A percentile compares a stretch with the other conserved stretches of the same genome.
Conservation (phyloP, 768 basidiomycete species). For the Kwoniella pini region DNA sequence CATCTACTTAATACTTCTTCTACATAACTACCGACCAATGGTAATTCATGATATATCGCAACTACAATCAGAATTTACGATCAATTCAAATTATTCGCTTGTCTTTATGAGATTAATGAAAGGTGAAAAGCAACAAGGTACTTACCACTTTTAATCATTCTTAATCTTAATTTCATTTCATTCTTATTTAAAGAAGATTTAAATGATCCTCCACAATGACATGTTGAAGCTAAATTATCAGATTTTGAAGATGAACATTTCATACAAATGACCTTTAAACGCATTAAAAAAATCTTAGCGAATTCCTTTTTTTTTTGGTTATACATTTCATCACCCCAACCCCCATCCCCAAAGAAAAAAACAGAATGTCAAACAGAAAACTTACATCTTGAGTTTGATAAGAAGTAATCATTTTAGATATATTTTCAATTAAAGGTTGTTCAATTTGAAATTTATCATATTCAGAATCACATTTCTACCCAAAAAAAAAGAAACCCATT, state of each 20-base stretch:
- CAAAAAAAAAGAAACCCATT: slow-evolving; percentile 10
- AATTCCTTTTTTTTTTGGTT: too few species aligned
- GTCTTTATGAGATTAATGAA: too few species aligned
- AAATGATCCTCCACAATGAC: slow-evolving; percentile 84
- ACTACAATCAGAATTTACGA: slow-evolving; percentile 23
- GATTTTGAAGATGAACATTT: slow-evolving; percentile 90
- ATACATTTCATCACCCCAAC: too few species aligned
- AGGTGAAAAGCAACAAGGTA: slow-evolving; percentile 5
- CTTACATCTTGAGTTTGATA: slow-evolving; percentile 79
- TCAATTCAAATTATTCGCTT: background rate
- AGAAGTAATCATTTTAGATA: slow-evolving; percentile 68
- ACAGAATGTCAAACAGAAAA: slow-evolving; percentile 1
- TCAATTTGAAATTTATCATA: slow-evolving; percentile 89
- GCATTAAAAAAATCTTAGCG: too few species aligned
- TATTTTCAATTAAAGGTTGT: slow-evolving; percentile 75
- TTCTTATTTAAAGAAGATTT: slow-evolving; percentile 69
- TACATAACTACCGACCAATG: slow-evolving; percentile 50
- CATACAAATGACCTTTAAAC: slow-evolving; percentile 70
- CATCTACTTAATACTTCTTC: slow-evolving; percentile 40
- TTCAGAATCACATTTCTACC: slow-evolving; percentile 72
- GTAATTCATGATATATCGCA: slow-evolving; percentile 52
- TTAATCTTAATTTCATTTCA: slow-evolving; percentile 70
- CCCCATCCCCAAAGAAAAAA: too few species aligned
- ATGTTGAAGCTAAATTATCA: slow-evolving; percentile 80
- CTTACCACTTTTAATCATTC: slow-evolving; percentile 69